Percentiles rank a stretch among this genome's conserved stretches.
These are phyloP conservation scores for Cyclanthera cordifolia DNA, from an alignment of 306 rosid species.

Conservation along the genomic window DNA sequence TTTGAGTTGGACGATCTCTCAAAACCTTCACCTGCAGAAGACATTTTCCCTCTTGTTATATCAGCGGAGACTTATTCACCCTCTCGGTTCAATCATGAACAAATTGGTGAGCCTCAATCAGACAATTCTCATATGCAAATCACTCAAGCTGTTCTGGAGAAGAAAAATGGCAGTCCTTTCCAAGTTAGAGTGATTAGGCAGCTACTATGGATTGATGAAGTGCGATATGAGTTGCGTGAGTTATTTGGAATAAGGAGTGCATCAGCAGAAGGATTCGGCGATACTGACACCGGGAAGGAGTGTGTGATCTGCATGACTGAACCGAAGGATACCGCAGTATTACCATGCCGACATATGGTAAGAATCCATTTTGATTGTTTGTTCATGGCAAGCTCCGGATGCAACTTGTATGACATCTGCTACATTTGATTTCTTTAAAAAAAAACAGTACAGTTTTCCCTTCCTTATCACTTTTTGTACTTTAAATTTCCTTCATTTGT, in stretches of 20 bases:
- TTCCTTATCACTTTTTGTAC: background rate
- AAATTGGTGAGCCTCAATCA: conserved; percentile 22
- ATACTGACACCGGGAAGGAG: conserved; percentile 62
- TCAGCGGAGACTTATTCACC: conserved; percentile 50
- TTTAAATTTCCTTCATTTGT: background rate
- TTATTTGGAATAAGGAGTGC: conserved; percentile 67
- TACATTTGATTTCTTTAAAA: background rate
- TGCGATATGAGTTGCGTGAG: conserved; percentile 70
- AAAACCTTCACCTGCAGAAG: conserved; percentile 65
- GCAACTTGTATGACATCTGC: background rate
- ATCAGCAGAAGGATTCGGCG: conserved; percentile 36
- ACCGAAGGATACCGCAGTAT: conserved; percentile 69
- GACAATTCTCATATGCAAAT: conserved; percentile 52
- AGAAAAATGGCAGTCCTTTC: conserved; percentile 38
- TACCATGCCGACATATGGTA: conserved; percentile 94
- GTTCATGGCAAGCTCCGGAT: background rate
- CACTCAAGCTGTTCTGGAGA: conserved; percentile 69
- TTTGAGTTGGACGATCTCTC: conserved; percentile 74
- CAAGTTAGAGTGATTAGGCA: conserved; percentile 63
- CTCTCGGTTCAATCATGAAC: conserved; percentile 28
- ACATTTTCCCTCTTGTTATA: conserved; percentile 65
- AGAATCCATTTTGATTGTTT: conserved; percentile 19
- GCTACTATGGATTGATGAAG: conserved; percentile 68
- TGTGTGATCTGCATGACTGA: conserved; percentile 90
- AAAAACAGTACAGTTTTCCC: no score